A percentile compares a stretch with the other conserved stretches of the same genome.
Evolutionary conservation across 1,284 basidiomycete species (phyloP).

Genomic region (Singerocomus inundabilis): DNA sequence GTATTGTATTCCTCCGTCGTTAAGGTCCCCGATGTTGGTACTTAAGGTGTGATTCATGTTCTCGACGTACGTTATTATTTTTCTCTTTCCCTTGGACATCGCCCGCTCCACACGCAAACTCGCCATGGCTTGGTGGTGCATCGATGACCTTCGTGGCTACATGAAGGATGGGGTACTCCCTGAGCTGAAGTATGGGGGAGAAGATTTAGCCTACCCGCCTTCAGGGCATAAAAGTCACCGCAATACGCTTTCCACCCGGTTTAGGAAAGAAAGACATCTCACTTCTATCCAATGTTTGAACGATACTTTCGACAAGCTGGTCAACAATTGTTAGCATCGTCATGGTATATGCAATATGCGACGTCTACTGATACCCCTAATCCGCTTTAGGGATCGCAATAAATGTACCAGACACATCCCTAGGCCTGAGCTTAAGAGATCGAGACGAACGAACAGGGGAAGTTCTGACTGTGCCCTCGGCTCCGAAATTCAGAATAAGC

Average conservation of each 20-base stretch:
- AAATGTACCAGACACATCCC: conserved; percentile 31
- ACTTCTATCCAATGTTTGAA: conserved; percentile 28
- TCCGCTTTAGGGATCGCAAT: conserved; percentile 24
- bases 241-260: conserved; percentile 37
- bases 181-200: conserved; percentile 33
- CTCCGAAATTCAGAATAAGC: conserved; percentile 30
- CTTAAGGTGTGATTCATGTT: conserved; percentile 19
- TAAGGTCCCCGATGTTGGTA: conserved; percentile 14
- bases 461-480: conserved; percentile 33
- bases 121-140: conserved; percentile 30
- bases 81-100: neutral
- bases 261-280: conserved; percentile 37
- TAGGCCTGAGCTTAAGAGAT: conserved; percentile 27
- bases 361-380: conserved; percentile 9
- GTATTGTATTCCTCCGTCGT: conserved; percentile 24
- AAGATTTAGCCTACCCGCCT: conserved; percentile 31
- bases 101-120: neutral
- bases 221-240: conserved; percentile 38
- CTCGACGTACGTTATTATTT: neutral
- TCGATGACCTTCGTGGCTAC: conserved; percentile 40
- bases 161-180: conserved; percentile 41
- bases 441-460: conserved; percentile 31
- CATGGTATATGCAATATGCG: neutral
- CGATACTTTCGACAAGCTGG: conserved; percentile 26
- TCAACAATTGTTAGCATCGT: conserved; percentile 29